A percentile compares a stretch with the other conserved stretches of the same genome.
Conservation (phyloP, 495 filamentous ascomycete species). For the Niebla homalea region DNA sequence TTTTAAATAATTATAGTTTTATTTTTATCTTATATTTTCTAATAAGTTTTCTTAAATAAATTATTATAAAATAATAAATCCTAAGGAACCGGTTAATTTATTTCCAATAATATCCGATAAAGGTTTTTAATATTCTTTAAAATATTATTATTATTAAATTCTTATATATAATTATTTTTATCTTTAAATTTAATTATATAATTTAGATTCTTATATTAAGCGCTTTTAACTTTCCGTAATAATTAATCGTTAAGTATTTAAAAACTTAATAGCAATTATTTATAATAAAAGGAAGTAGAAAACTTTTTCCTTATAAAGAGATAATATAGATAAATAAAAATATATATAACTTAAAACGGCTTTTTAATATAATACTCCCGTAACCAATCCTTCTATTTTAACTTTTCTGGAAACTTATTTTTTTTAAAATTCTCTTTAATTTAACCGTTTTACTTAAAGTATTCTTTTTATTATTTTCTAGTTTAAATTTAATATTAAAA, state of each 20-base stretch:
- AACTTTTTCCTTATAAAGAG: neutral
- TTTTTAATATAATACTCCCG: conserved; percentile 13
- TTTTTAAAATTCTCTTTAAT: conserved; percentile 9
- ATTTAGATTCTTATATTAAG: conserved; percentile 21
- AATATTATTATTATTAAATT: neutral
- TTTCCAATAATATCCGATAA: conserved; percentile 15
- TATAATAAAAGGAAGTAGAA: neutral
- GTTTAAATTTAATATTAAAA: conserved; percentile 6
- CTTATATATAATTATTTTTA: no score
- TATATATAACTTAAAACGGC: conserved; percentile 21
- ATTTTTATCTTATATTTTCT: neutral
- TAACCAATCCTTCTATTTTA: neutral
- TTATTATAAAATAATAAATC: neutral
- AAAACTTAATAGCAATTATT: conserved; percentile 5
- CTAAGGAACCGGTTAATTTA: conserved; percentile 6
- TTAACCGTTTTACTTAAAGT: conserved; percentile 9
- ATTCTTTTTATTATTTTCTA: conserved; percentile 5
- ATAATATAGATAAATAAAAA: neutral
- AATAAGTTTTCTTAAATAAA: neutral
- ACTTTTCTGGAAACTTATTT: conserved; percentile 6
- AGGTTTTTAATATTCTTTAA: no score
- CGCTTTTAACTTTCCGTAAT: conserved; percentile 22
- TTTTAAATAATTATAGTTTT: neutral
- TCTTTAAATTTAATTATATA: conserved; percentile 21
- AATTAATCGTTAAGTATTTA: conserved; percentile 27